A percentile compares a stretch with the other conserved stretches of the same genome.
These are phyloP conservation scores for Dichotomocladium elegans DNA, from an alignment of 371 early-diverging fungal species.

Conservation along the genomic window DNA sequence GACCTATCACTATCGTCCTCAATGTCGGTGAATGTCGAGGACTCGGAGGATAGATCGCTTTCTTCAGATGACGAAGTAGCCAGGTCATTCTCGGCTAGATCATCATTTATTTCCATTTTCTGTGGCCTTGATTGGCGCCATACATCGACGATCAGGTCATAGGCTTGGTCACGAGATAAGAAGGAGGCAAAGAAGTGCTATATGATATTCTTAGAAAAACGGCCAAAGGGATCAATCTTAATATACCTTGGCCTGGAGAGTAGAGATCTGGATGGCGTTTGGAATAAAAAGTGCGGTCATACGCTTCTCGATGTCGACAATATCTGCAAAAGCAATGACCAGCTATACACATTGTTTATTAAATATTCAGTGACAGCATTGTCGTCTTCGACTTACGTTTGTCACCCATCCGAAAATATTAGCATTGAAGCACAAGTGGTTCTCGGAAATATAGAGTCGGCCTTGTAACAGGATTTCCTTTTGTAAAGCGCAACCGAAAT, in stretches of 20 bases:
- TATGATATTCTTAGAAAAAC: too few species aligned
- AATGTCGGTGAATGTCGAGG: not conserved
- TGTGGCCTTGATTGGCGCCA: slow-evolving; percentile 49
- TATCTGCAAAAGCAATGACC: slow-evolving; percentile 79
- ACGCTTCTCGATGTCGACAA: slow-evolving; percentile 77
- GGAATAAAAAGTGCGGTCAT: slow-evolving; percentile 82
- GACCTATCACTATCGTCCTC: not conserved
- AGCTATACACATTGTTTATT: slow-evolving; percentile 38
- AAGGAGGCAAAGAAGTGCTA: slow-evolving; percentile 81
- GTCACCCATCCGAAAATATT: slow-evolving; percentile 97
- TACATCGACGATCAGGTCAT: slow-evolving; percentile 64
- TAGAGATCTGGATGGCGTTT: slow-evolving; percentile 80
- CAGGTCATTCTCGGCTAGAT: slow-evolving; percentile 1
- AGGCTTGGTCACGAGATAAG: slow-evolving; percentile 75
- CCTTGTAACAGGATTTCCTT: slow-evolving; percentile 93
- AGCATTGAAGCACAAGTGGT: slow-evolving; percentile 88
- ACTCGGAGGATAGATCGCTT: slow-evolving; percentile 1
- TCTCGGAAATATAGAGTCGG: slow-evolving; percentile 82
- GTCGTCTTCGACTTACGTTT: slow-evolving; percentile 43
- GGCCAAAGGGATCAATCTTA: not conserved
- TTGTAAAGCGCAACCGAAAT: slow-evolving; percentile 89
- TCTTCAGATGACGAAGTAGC: not conserved
- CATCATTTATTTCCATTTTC: not conserved
- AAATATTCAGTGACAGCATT: not conserved
- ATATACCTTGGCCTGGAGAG: slow-evolving; percentile 60